Conservation (phyloP, 345 rosid genomes). For the Aquilaria sinensis region DNA sequence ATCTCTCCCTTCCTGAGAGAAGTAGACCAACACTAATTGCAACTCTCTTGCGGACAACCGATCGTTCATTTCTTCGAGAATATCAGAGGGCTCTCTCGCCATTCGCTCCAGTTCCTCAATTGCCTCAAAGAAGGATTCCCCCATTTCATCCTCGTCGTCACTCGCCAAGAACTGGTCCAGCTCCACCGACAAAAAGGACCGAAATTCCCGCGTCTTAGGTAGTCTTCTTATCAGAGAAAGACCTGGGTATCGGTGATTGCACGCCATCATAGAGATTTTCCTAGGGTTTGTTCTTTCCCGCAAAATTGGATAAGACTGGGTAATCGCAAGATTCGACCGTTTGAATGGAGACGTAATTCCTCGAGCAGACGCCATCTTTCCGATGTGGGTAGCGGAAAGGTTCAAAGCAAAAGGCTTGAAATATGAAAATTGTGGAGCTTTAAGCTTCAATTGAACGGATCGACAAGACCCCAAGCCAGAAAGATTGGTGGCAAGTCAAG, state of each 20-base stretch:
- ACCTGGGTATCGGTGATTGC: conserved; percentile 26
- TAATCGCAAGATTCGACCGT: conserved; percentile 11
- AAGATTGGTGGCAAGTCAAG: conserved; percentile 1
- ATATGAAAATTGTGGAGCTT: background rate
- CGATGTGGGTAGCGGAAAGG: conserved; percentile 2
- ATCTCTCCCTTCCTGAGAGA: conserved; percentile 92
- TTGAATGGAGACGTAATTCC: conserved; percentile 24
- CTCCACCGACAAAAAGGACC: conserved; percentile 49
- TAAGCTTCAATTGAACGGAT: background rate
- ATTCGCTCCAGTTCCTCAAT: conserved; percentile 85
- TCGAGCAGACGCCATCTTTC: conserved; percentile 35
- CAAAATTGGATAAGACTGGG: conserved; percentile 11
- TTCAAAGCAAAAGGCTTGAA: background rate
- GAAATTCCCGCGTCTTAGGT: conserved; percentile 28
- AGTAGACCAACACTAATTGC: conserved; percentile 80
- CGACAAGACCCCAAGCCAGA: conserved; percentile 5
- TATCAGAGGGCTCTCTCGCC: conserved; percentile 83
- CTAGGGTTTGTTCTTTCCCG: conserved; percentile 13
- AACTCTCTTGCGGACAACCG: conserved; percentile 66
- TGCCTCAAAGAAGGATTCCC: conserved; percentile 84
- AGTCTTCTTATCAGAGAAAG: conserved; percentile 18
- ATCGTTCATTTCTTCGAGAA: conserved; percentile 87
- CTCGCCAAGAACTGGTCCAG: conserved; percentile 59
- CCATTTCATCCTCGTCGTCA: conserved; percentile 62
- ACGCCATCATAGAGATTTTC: conserved; percentile 18